Conservation (phyloP, 352 stramenopile species). For the Lagenidium sp. region DNA sequence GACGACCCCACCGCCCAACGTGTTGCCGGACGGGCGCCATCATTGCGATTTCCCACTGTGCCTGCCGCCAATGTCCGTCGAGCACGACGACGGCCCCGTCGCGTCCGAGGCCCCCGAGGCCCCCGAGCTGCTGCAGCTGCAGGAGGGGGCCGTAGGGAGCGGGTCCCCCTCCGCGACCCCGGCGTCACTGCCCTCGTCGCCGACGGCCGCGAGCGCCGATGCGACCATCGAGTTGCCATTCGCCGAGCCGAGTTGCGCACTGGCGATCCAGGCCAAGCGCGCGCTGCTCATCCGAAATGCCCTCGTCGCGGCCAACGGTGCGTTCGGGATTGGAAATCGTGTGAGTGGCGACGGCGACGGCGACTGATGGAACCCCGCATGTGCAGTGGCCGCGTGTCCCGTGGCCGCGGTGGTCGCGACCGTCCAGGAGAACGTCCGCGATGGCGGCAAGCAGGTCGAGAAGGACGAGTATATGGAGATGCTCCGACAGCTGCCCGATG, state of each 20-base stretch:
- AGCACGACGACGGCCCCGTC: too few species aligned
- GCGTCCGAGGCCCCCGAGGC: too few species aligned
- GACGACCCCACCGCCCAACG: too few species aligned
- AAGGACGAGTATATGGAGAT: conserved; percentile 54
- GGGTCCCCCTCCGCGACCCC: conserved; percentile 25
- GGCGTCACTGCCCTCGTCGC: conserved; percentile 50
- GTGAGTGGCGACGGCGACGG: too few species aligned
- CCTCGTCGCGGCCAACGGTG: conserved; percentile 52
- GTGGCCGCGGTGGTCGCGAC: conserved; percentile 23
- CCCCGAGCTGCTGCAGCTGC: conserved; percentile 40
- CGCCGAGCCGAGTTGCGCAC: conserved; percentile 36
- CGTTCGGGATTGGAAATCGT: too few species aligned
- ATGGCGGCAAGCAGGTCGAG: conserved; percentile 17
- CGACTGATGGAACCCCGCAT: too few species aligned
- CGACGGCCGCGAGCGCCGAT: conserved; percentile 29
- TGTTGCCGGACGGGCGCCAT: too few species aligned
- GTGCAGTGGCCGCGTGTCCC: conserved; percentile 30
- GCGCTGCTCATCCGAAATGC: conserved; percentile 59
- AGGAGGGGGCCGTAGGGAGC: conserved; percentile 45
- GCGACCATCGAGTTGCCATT: conserved; percentile 46
- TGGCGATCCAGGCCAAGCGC: conserved; percentile 66
- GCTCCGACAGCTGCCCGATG: conserved; percentile 37
- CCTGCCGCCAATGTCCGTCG: too few species aligned
- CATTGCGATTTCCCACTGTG: too few species aligned
- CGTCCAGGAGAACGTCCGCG: conserved; percentile 21